Base-by-base conservation (phyloP, 768 basidiomycete genomes). In the Serendipita sp. region DNA sequence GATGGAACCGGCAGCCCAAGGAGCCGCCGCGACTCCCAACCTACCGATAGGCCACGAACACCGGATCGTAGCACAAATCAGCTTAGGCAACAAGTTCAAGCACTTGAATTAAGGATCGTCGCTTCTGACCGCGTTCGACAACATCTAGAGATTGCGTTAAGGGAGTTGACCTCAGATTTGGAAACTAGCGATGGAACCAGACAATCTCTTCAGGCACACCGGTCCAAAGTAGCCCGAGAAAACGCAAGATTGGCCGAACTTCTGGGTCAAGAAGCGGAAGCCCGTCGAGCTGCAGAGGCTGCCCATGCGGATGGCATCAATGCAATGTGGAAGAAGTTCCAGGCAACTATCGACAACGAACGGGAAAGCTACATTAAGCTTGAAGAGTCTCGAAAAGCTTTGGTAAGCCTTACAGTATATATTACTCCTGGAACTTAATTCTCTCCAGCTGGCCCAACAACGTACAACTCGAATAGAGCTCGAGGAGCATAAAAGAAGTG, bases 331-430 rank as follows among this genome's bases (percentile, higher is more conserved):
- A 73, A 76, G 44, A 84, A 83, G 66, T 83, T 85, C 75, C 80
- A 82, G 72, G 78, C 76, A 66, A 78, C 79, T 0, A 83, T 85
- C 43, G 66, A 76, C 0, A 77, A 79, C 55, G 85, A 87, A 70
- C 78, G 83, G 27, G 80, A 83, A 55, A 84, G 78, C 65, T 85
- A 84, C 66, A 70, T 76, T 45, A 81, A 82, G 29, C 73, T 86
- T 13, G 86, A 87, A 67, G 86, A 86, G 67, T 86, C 85, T 15
- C 77, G 82, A 52, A 85, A 83, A 69, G 84, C 86, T 63, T 71
- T 88, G 68, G 84, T 87, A 72, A 66, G 83, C 73, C 50, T 37
- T 16, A 18, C 33, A 5, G 33, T 10, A 29, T 40, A 15, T 29
- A 23, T 29, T 64, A 10, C 3, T 15, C 15, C n/a, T 11, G 13